Conservation (phyloP, 164 flowering plant species). For the Umbellularia californica region DNA sequence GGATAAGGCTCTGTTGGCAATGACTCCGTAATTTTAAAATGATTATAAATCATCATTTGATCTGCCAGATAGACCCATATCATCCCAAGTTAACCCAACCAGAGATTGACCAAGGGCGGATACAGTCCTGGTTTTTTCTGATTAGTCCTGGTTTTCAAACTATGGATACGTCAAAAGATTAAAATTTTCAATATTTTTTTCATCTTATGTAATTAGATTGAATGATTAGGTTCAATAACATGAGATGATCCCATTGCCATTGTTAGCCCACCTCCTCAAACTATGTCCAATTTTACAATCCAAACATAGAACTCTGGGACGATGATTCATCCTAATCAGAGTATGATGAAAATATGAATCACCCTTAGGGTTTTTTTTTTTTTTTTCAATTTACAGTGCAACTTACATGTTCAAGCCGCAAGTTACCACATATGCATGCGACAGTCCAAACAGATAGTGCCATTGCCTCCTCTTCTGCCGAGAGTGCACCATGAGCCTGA, state of each 20-base stretch:
- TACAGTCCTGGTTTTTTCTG: neutral
- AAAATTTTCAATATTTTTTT: too few relatives aligned
- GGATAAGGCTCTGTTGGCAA: too few relatives aligned
- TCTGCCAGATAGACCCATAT: too few relatives aligned
- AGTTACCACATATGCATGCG: constrained; percentile 83
- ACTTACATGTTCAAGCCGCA: constrained; percentile 86
- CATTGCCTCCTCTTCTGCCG: constrained; percentile 89
- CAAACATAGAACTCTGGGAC: neutral
- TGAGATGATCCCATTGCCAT: neutral
- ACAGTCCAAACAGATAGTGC: constrained; percentile 86
- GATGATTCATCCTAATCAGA: neutral
- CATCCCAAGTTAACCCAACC: neutral
- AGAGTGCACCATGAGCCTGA: constrained; percentile 73
- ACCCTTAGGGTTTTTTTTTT: neutral
- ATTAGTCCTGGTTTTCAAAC: neutral
- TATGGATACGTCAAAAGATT: neutral
- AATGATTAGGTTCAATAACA: neutral
- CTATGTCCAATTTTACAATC: neutral
- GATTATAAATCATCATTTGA: too few relatives aligned
- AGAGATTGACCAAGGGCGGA: too few relatives aligned
- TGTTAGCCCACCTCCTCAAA: neutral
- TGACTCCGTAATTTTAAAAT: too few relatives aligned
- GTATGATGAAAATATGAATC: neutral
- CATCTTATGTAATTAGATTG: neutral
- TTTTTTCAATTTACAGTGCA: neutral